Percentiles rank a stretch among this genome's conserved stretches.
phyloP scores from a whole-genome alignment of 345 rosid genomes.

The Dovyalis caffra region DNA sequence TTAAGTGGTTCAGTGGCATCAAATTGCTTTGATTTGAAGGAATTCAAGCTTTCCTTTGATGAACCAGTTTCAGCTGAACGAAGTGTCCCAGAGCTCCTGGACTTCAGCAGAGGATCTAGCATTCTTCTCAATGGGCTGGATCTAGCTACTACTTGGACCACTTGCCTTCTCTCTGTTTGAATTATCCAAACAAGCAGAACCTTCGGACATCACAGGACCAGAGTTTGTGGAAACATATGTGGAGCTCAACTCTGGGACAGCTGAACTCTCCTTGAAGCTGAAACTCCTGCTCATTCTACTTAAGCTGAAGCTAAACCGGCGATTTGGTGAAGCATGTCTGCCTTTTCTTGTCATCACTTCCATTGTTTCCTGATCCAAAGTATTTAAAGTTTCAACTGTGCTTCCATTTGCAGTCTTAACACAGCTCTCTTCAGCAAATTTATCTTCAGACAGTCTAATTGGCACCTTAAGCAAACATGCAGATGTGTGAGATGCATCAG shows the following conservation, averaged over 20 bases:
- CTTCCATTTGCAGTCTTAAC: slow-evolving; percentile 23
- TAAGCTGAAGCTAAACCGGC: slow-evolving; percentile 79
- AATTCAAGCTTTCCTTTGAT: slow-evolving; percentile 35
- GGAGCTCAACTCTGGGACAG: slow-evolving; percentile 45
- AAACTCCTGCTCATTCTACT: slow-evolving; percentile 70
- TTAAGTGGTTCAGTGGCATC: slow-evolving; percentile 23
- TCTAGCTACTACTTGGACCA: slow-evolving; percentile 41
- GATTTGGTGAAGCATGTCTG: slow-evolving; percentile 56
- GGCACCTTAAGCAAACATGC: slow-evolving; percentile 14
- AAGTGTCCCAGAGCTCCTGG: slow-evolving; percentile 34
- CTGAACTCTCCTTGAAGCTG: slow-evolving; percentile 63
- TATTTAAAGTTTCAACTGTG: slow-evolving; percentile 34
- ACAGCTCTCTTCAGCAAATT: slow-evolving; percentile 18
- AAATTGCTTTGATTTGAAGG: slow-evolving; percentile 27
- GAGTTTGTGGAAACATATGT: slow-evolving; percentile 48
- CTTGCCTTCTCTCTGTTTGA: slow-evolving; percentile 40
- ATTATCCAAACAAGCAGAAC: slow-evolving; percentile 32
- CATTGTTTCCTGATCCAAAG: slow-evolving; percentile 40
- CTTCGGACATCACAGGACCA: slow-evolving; percentile 49
- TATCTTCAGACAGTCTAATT: slow-evolving; percentile 14
- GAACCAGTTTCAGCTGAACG: slow-evolving; percentile 40
- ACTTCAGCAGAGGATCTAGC: slow-evolving; percentile 64
- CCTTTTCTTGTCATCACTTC: slow-evolving; percentile 39
- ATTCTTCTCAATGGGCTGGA: slow-evolving; percentile 77
- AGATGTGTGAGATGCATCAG: slow-evolving; percentile 23